Conservation (phyloP, 1,284 basidiomycete species). For the Xerocomus minutiporus region DNA sequence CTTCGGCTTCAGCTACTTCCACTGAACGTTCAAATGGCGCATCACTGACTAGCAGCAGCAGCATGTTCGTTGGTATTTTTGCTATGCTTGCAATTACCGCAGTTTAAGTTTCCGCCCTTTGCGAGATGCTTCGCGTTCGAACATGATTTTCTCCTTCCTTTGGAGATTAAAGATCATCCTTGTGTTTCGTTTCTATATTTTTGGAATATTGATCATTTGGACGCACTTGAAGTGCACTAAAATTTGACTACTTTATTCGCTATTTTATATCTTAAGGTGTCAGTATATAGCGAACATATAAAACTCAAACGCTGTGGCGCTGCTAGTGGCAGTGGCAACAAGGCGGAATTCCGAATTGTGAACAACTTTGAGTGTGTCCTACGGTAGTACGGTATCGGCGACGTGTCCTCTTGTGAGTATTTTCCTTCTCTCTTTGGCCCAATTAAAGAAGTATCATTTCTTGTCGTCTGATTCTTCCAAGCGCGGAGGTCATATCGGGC, state of each 20-base stretch:
- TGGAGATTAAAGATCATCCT: not conserved
- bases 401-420: no score
- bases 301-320: no score
- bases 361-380: no score
- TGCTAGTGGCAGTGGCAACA: no score
- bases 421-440: no score
- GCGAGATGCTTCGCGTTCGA: constrained; percentile 3
- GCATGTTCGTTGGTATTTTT: constrained; percentile 16
- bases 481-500: not conserved
- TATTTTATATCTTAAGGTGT: no score
- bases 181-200: not conserved
- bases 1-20: not conserved
- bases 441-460: no score
- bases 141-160: not conserved
- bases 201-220: not conserved
- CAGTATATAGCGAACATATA: no score
- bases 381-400: no score
- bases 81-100: constrained; percentile 19
- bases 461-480: no score
- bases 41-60: constrained; percentile 7
- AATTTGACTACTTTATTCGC: no score
- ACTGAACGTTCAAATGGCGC: constrained; percentile 10
- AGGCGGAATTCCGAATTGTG: no score
- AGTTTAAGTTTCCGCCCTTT: constrained; percentile 1
- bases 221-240: not conserved